Conservation (phyloP, 768 basidiomycete genomes). For the Mycena galericulata region DNA sequence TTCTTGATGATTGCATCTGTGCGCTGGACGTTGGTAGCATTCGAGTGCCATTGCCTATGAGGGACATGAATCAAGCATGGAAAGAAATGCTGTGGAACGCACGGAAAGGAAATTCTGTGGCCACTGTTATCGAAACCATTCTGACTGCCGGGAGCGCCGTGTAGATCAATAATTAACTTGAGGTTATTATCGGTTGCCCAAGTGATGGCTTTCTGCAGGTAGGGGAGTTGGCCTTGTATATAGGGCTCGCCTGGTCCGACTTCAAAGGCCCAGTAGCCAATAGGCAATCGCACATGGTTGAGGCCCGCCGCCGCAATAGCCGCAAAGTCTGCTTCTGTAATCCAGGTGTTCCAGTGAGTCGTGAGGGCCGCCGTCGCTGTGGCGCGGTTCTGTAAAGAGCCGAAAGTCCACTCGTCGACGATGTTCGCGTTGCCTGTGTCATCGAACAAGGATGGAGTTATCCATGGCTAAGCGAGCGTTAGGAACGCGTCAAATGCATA, state of each 20-base stretch:
- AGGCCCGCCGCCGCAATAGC: conserved; percentile 82
- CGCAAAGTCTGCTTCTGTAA: conserved; percentile 84
- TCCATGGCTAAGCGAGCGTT: conserved; percentile 68
- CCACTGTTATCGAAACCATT: conserved; percentile 92
- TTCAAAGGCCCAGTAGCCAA: conserved; percentile 94
- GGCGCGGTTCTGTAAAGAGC: conserved; percentile 65
- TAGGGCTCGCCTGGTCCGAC: conserved; percentile 83
- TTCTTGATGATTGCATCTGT: conserved; percentile 75
- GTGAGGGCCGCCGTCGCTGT: conserved; percentile 65
- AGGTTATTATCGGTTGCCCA: conserved; percentile 81
- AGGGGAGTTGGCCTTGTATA: conserved; percentile 81
- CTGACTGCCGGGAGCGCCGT: conserved; percentile 85
- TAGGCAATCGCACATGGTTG: conserved; percentile 86
- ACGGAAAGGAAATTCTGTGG: conserved; percentile 68
- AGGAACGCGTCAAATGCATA: conserved; percentile 6
- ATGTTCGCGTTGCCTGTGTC: conserved; percentile 68
- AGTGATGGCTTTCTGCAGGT: conserved; percentile 70
- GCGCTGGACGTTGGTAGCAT: conserved; percentile 73
- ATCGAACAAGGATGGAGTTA: conserved; percentile 82
- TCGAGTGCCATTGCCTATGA: conserved; percentile 72
- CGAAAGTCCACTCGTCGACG: conserved; percentile 86
- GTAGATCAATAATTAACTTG: conserved; percentile 86
- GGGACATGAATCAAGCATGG: conserved; percentile 21
- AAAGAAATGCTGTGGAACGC: conserved; percentile 33
- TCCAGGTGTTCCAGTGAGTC: conserved; percentile 86